Base-by-base conservation (phyloP, 305 asterid species). In the Solanum hybrid region DNA sequence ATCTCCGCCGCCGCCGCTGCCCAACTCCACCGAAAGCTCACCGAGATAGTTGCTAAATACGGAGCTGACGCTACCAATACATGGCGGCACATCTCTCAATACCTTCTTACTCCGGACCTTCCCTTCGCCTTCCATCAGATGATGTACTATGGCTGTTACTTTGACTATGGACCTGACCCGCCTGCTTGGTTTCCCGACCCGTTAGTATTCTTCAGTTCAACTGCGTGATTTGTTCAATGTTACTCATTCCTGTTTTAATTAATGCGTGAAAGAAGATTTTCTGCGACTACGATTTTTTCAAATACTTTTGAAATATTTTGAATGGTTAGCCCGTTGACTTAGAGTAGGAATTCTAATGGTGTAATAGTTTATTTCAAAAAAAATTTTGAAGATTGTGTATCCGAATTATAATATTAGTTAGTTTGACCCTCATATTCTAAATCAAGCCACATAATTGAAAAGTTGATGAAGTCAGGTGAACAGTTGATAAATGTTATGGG, bases 141-240 rank as follows among this genome's bases (percentile, higher is more conserved):
- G 94, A 94, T 97, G 97, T 97, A 93, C 90, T 95, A 97, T 90
- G 98, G 99, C 86, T 97, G 98, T 94, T 97, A 95, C 97, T 93
- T 92, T 82, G 81, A 91, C 90, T 97, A 90, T 91, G 98, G 98
- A 71, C 94, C 95, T 56, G 97, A 96, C 76, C 99, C 99, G 12
- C 98, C 98, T 8, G 97, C 97, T 90, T 97, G 99, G 99, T 87
- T 90, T 29, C 99, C 99, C 60, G 93, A 93, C 90, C 92, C 93
- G 99, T 97, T 91, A 80, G 93, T 90, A 72, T 24, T 84, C 51
- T 60, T 87, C 34, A 34, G 35, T 60, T 87, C 34, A 34, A 78
- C 17, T 34, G 17, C 1, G 10, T 3, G 1, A 76, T 32, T 76
- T 76, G 80, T 76, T 76, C 24, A 76, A 76, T 76, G 13, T 32